Conservation (phyloP, 352 stramenopile genomes). For the Phytophthora hybrid region DNA sequence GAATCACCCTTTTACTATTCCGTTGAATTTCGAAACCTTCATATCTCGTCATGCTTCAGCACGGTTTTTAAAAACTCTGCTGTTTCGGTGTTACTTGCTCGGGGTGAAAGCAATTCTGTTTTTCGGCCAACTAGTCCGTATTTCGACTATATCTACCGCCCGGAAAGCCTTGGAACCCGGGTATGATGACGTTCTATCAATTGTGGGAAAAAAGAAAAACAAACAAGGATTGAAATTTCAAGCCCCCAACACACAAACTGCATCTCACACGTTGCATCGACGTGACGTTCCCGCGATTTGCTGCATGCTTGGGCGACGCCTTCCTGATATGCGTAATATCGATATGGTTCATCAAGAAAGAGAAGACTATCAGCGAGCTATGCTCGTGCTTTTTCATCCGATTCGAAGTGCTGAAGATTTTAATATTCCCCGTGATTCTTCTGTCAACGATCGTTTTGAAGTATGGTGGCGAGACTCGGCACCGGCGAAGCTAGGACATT, state of each 20-base stretch:
- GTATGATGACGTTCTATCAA: too few relatives aligned
- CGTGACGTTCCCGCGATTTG: background rate
- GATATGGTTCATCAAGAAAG: background rate
- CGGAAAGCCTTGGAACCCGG: background rate
- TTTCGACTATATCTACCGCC: conserved; percentile 1
- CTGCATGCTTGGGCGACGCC: background rate
- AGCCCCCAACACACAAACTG: too few relatives aligned
- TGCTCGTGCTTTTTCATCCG: conserved; percentile 8
- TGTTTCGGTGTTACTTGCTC: too few relatives aligned
- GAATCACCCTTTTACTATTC: conserved; percentile 8
- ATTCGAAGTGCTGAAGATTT: background rate
- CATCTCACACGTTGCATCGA: too few relatives aligned
- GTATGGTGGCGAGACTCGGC: background rate
- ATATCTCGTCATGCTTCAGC: background rate
- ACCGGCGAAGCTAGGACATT: background rate
- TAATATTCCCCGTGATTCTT: too few relatives aligned
- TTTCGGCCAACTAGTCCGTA: background rate
- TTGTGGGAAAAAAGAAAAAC: too few relatives aligned
- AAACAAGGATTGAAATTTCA: too few relatives aligned
- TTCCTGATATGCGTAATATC: background rate
- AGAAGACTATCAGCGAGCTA: background rate
- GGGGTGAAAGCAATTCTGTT: background rate
- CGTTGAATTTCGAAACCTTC: background rate
- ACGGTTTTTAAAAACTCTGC: background rate
- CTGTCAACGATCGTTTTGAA: background rate